Percentiles rank a stretch among this genome's conserved stretches.
phyloP scores from a whole-genome alignment of 2,329 filamentous ascomycete species.

The Penicillium paneum region DNA sequence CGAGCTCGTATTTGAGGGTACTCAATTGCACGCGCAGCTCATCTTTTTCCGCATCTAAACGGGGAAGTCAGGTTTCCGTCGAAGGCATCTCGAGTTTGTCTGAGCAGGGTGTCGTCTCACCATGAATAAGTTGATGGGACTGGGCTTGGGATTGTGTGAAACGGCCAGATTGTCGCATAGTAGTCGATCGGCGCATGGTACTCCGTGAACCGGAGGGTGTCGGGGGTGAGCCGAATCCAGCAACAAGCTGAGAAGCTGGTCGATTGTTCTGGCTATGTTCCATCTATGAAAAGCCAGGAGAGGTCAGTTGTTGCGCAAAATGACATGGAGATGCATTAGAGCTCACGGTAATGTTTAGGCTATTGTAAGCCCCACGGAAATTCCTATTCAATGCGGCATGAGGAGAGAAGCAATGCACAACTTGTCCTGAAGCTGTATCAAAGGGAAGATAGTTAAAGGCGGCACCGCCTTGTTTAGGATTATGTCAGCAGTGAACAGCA shows the following conservation, averaged over 20 bases:
- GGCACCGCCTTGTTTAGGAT: slow-evolving; percentile 5
- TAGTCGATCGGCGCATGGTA: slow-evolving; percentile 37
- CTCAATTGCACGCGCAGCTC: slow-evolving; percentile 87
- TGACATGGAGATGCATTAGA: neutral
- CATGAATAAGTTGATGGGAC: slow-evolving; percentile 37
- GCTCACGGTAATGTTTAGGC: neutral
- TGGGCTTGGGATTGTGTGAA: slow-evolving; percentile 35
- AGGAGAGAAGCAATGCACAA: neutral
- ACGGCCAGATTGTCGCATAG: slow-evolving; percentile 38
- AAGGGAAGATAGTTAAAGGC: slow-evolving; percentile 4
- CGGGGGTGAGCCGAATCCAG: slow-evolving; percentile 49
- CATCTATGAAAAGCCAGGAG: slow-evolving; percentile 23
- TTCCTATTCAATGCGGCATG: neutral
- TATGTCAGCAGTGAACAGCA: slow-evolving; percentile 1
- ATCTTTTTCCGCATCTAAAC: slow-evolving; percentile 56
- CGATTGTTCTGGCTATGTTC: slow-evolving; percentile 47
- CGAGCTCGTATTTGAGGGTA: slow-evolving; percentile 80
- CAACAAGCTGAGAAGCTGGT: slow-evolving; percentile 59
- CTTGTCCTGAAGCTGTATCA: slow-evolving; percentile 8
- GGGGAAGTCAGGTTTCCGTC: slow-evolving; percentile 9
- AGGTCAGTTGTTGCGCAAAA: neutral
- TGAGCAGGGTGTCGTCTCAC: slow-evolving; percentile 26
- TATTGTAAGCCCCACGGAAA: neutral
- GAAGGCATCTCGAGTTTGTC: neutral
- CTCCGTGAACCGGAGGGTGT: slow-evolving; percentile 34